Evolutionary conservation across 805 yeast genomes (phyloP), one percentile per base, ranked within the genome.

Genomic region (Cyberlindnera nakhonratchasimensis): DNA sequence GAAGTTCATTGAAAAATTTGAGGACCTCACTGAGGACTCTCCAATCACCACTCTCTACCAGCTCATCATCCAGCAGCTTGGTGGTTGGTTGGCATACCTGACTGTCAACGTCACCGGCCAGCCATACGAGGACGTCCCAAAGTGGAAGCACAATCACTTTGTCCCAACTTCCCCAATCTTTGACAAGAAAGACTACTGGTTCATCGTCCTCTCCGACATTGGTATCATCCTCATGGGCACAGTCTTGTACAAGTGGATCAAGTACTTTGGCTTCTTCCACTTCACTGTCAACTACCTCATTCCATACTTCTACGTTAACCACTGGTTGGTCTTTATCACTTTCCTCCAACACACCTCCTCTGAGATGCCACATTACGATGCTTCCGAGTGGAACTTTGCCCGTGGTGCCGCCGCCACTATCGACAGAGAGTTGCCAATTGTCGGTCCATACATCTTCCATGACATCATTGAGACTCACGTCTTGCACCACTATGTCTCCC

Each of bases 391-490:
- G 84, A 77, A 72, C 44, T 78, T 78, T 52, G 82, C 82, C 43
- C 68, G 79, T 55, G 84, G 84, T 59, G 82, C 84, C 8, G 82
- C 82, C 48, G 76, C 82, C 34, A 78, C 84, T 28, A 75, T 78
- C 48, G 84, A 78, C 59, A 69, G 83, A 62, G 69, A 78, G 49
- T 77, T 71, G 57, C 82, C 82, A 10, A 75, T 78, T 46, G 59
- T 78, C 40, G 84, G 82, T 43, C 73, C 76, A 62, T 77, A 78
- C 72, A 70, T 86, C 57, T 82, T 86, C 80, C 96, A 87, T 65
- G 95, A 84, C 63, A 87, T 87, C 58, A 86, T 86, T 58, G 96
- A 87, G 69, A 87, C 96, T 40, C 96, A 87, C 62, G 95, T 87
- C 39, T 72, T 83, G 55, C 96, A 87, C 69, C 96, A 87, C 67